A percentile compares a stretch with the other conserved stretches of the same genome.
Conservation (phyloP, 1,139 yeast species). For the Suhomyces ambrosiae region DNA sequence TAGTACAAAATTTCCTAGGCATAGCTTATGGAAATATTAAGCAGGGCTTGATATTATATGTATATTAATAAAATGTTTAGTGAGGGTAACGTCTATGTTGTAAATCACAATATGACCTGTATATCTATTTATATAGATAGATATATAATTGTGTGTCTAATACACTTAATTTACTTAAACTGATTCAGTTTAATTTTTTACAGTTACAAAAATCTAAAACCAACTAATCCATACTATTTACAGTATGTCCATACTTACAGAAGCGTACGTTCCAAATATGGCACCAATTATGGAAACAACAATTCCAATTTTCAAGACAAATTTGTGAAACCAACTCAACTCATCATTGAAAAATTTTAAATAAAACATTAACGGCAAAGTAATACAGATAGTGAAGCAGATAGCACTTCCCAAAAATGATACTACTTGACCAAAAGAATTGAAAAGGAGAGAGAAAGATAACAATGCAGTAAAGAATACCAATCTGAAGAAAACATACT, state of each 20-base stretch:
- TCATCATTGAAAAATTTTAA: constrained; percentile 55
- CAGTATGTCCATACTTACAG: constrained; percentile 22
- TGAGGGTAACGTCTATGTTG: not conserved
- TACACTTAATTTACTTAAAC: too few species aligned
- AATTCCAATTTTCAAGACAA: constrained; percentile 49
- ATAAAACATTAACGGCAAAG: constrained; percentile 76
- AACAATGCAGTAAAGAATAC: constrained; percentile 34
- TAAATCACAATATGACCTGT: too few species aligned
- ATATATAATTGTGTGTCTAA: too few species aligned
- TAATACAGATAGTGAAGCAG: constrained; percentile 78
- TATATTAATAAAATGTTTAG: not conserved
- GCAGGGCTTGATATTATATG: constrained; percentile 6
- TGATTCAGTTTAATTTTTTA: too few species aligned
- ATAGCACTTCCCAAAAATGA: constrained; percentile 82
- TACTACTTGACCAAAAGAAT: constrained; percentile 79
- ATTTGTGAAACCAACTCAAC: constrained; percentile 39
- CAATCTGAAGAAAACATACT: constrained; percentile 25
- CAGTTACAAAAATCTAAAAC: too few species aligned
- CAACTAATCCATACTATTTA: too few species aligned
- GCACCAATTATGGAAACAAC: constrained; percentile 49
- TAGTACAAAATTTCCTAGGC: too few species aligned
- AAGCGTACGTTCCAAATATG: constrained; percentile 49
- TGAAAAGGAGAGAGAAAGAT: constrained; percentile 58
- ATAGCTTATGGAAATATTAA: too few species aligned
- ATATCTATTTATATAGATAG: not conserved